These are phyloP conservation scores for Phellopilus nigrolimitatus DNA, from an alignment of 1,284 basidiomycete species.

Conservation along the genomic window DNA sequence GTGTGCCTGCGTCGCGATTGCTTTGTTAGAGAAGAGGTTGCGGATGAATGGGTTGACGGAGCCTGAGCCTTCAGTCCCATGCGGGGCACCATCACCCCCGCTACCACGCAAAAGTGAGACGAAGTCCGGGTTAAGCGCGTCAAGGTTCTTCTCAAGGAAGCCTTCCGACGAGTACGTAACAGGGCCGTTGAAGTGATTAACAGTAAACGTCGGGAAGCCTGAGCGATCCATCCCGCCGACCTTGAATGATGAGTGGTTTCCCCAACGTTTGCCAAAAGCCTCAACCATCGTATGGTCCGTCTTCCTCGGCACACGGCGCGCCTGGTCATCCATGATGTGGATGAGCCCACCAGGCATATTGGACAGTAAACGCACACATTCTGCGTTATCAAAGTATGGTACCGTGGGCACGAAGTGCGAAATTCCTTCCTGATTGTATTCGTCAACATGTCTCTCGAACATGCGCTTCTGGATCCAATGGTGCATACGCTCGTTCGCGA, in stretches of 20 bases:
- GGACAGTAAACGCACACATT: constrained; percentile 84
- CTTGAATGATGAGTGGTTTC: constrained; percentile 89
- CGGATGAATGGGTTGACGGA: constrained; percentile 90
- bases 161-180: constrained; percentile 89
- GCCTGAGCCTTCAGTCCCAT: constrained; percentile 59
- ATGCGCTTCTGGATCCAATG: constrained; percentile 78
- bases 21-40: constrained; percentile 82
- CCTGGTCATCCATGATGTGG: constrained; percentile 97
- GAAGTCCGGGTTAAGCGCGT: constrained; percentile 90
- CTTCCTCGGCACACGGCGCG: constrained; percentile 82
- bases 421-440: constrained; percentile 87
- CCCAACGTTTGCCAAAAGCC: constrained; percentile 91
- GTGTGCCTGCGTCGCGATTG: constrained; percentile 86
- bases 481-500: constrained; percentile 88
- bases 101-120: constrained; percentile 81
- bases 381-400: constrained; percentile 88
- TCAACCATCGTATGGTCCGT: constrained; percentile 93
- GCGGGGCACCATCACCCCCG: constrained; percentile 30
- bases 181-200: constrained; percentile 89
- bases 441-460: constrained; percentile 74
- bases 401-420: constrained; percentile 64
- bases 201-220: constrained; percentile 84
- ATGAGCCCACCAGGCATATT: constrained; percentile 88
- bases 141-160: constrained; percentile 87
- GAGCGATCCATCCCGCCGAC: constrained; percentile 69